A percentile compares a stretch with the other conserved stretches of the same genome.
Conservation (phyloP, 768 basidiomycete species). For the Tulasnella sp. region DNA sequence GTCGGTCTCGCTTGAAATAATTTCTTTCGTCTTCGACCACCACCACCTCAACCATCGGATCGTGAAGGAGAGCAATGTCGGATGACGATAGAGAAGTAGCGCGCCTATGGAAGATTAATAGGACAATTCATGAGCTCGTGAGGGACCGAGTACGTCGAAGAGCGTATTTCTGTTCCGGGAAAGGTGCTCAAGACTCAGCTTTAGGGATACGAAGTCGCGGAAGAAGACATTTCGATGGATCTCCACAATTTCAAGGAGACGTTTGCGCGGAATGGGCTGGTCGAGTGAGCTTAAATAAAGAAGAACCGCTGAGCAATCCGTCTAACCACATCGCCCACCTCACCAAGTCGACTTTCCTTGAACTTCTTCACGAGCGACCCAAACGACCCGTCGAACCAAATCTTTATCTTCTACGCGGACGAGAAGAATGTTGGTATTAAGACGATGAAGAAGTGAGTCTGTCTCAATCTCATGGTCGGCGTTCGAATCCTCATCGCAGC, state of each 20-base stretch:
- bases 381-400: conserved; percentile 57
- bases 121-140: conserved; percentile 93
- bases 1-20: conserved; percentile 4
- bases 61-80: neutral
- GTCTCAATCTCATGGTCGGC: neutral
- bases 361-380: conserved; percentile 80
- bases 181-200: neutral
- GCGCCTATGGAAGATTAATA: conserved; percentile 89
- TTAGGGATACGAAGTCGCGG: conserved; percentile 86
- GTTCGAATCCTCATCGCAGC: neutral
- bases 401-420: conserved; percentile 93
- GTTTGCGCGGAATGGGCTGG: conserved; percentile 63
- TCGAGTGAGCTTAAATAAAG: conserved; percentile 56
- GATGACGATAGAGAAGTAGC: conserved; percentile 32
- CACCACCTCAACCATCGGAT: neutral
- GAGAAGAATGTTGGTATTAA: conserved; percentile 93
- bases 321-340: neutral
- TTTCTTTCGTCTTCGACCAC: conserved; percentile 6
- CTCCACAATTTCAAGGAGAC: conserved; percentile 60
- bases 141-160: conserved; percentile 65
- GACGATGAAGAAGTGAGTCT: conserved; percentile 87
- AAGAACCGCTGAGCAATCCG: neutral
- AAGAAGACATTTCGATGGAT: conserved; percentile 88
- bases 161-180: neutral
- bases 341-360: conserved; percentile 67